phyloP scores from a whole-genome alignment of 1,139 yeast species.

The Saccharomyces pastorianus region DNA sequence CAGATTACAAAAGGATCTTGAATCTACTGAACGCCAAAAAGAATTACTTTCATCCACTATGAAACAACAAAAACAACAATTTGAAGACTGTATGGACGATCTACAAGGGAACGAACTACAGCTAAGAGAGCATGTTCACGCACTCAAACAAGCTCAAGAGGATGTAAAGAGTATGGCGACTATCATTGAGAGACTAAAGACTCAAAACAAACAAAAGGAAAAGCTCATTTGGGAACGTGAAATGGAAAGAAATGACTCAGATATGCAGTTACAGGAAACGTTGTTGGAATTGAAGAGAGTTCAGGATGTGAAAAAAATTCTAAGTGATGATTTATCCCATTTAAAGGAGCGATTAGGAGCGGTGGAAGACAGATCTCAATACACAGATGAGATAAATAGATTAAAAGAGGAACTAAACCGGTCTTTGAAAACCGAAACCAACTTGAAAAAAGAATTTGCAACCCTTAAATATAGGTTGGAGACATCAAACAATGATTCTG shows the following conservation, averaged over 20 bases:
- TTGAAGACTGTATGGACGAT: conserved; percentile 68
- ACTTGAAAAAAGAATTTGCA: conserved; percentile 56
- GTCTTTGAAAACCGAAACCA: conserved; percentile 55
- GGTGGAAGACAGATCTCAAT: conserved; percentile 39
- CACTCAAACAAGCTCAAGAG: conserved; percentile 46
- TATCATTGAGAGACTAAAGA: conserved; percentile 48
- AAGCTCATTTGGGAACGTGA: conserved; percentile 52
- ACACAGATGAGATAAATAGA: conserved; percentile 50
- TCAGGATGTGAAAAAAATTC: conserved; percentile 37
- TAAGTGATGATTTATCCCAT: conserved; percentile 48
- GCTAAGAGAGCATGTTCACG: conserved; percentile 46
- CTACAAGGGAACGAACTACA: conserved; percentile 73
- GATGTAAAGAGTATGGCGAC: conserved; percentile 56
- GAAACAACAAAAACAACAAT: conserved; percentile 58
- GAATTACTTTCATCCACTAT: conserved; percentile 33
- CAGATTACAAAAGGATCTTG: conserved; percentile 23
- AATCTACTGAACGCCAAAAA: conserved; percentile 26
- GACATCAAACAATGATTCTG: conserved; percentile 44
- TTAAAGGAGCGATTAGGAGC: conserved; percentile 40
- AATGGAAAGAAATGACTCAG: conserved; percentile 47
- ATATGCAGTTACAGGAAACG: conserved; percentile 52
- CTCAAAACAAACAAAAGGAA: conserved; percentile 48
- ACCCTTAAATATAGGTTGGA: conserved; percentile 56
- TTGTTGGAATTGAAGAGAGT: conserved; percentile 47
- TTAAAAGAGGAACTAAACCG: conserved; percentile 51